Conservation (phyloP, 2,329 filamentous ascomycete species). For the Botrytis sinoallii region DNA sequence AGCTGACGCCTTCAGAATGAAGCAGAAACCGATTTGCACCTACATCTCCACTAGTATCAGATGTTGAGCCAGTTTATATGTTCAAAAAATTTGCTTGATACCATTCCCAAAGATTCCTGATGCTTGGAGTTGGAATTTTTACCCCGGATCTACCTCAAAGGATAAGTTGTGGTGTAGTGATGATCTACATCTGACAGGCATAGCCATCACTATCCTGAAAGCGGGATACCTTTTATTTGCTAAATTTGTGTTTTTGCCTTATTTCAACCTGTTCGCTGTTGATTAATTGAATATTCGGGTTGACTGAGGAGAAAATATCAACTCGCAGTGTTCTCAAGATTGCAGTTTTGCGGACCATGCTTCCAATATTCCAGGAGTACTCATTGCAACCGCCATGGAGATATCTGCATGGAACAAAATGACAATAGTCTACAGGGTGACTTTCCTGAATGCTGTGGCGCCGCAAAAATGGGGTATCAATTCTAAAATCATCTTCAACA, state of each 20-base stretch:
- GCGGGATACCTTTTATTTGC: neutral
- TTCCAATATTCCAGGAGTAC: neutral
- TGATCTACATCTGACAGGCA: neutral
- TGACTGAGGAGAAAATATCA: neutral
- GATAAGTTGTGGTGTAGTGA: neutral
- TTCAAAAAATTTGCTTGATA: neutral
- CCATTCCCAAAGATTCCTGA: neutral
- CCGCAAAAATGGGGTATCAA: slow-evolving; percentile 14
- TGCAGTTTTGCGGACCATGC: neutral
- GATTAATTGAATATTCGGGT: neutral
- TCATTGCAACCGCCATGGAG: neutral
- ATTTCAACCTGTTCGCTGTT: neutral
- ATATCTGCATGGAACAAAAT: neutral
- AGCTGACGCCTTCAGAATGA: neutral
- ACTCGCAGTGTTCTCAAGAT: neutral
- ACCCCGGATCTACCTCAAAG: neutral
- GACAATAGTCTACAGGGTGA: neutral
- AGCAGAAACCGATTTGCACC: neutral
- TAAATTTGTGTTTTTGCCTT: neutral
- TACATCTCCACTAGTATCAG: neutral
- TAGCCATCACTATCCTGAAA: neutral
- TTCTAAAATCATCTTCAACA: neutral
- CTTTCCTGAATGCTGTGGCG: neutral
- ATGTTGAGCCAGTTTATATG: neutral
- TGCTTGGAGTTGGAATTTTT: neutral